phyloP scores from a whole-genome alignment of 1,139 yeast species.

The Candida pseudoviswanathii region DNA sequence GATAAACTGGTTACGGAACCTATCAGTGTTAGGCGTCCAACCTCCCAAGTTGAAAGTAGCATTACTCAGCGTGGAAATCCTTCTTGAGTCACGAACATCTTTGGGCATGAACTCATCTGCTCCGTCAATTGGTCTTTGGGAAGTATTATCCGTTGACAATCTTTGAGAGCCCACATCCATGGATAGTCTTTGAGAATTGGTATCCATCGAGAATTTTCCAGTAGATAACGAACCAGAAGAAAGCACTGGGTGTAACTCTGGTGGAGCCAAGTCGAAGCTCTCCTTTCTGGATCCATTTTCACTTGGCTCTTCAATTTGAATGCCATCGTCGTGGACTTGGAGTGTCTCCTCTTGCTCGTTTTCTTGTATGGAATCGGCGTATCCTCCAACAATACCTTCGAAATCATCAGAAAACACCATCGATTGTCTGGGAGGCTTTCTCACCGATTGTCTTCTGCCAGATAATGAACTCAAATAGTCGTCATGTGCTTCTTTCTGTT shows the following conservation, averaged over 20 bases:
- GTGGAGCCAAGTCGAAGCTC: slow-evolving; percentile 6
- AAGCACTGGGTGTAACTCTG: slow-evolving; percentile 27
- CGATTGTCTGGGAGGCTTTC: slow-evolving; percentile 34
- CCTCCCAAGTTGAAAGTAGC: slow-evolving; percentile 49
- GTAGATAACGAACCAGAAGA: slow-evolving; percentile 46
- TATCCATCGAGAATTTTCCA: slow-evolving; percentile 33
- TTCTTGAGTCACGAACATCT: slow-evolving; percentile 20
- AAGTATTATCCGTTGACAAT: slow-evolving; percentile 24
- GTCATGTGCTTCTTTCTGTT: slow-evolving; percentile 26
- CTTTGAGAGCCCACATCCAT: slow-evolving; percentile 35
- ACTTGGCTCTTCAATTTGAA: slow-evolving; percentile 3
- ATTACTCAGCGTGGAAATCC: slow-evolving; percentile 42
- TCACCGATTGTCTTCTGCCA: slow-evolving; percentile 36
- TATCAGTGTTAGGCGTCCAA: slow-evolving; percentile 56
- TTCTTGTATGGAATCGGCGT: slow-evolving; percentile 13
- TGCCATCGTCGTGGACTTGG: slow-evolving; percentile 14
- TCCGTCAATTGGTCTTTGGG: slow-evolving; percentile 3
- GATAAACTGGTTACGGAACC: slow-evolving; percentile 53
- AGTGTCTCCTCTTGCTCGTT: slow-evolving; percentile 5
- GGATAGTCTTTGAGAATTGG: slow-evolving; percentile 36
- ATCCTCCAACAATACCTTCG: slow-evolving; percentile 18
- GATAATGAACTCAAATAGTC: slow-evolving; percentile 28
- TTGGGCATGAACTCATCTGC: slow-evolving; percentile 8
- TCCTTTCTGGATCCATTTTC: slow-evolving; percentile 3
- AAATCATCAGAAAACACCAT: slow-evolving; percentile 10